These are phyloP conservation scores for Hirsutella rhossiliensis DNA, from an alignment of 2,329 filamentous ascomycete species.

Conservation along the genomic window DNA sequence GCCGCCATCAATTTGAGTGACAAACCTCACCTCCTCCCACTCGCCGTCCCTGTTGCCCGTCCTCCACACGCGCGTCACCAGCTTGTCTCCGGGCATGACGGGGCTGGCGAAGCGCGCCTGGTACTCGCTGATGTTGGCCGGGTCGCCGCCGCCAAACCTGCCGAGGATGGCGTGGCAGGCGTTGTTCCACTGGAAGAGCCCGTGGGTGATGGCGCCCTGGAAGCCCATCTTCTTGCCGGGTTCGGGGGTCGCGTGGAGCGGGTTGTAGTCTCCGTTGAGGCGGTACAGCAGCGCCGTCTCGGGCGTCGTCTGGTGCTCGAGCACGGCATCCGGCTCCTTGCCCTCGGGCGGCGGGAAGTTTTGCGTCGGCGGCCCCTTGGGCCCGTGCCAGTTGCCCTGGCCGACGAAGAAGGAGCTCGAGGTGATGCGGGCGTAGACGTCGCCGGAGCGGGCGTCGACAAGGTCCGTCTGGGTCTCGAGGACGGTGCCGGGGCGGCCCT, in stretches of 20 bases:
- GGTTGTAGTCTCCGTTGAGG: slow-evolving; percentile 91
- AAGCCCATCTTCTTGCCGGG: slow-evolving; percentile 85
- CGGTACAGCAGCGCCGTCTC: slow-evolving; percentile 71
- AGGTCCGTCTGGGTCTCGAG: slow-evolving; percentile 69
- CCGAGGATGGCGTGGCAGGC: slow-evolving; percentile 63
- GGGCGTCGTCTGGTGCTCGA: slow-evolving; percentile 56
- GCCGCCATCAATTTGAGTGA: slow-evolving; percentile 63
- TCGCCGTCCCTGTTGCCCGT: slow-evolving; percentile 52
- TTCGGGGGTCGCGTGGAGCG: slow-evolving; percentile 76
- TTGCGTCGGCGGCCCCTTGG: slow-evolving; percentile 71
- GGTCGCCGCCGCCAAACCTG: slow-evolving; percentile 62
- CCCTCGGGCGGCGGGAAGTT: slow-evolving; percentile 68
- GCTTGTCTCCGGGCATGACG: slow-evolving; percentile 71
- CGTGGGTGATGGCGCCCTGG: slow-evolving; percentile 79
- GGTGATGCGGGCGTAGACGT: slow-evolving; percentile 58
- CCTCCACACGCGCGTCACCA: slow-evolving; percentile 72
- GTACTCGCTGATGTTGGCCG: slow-evolving; percentile 75
- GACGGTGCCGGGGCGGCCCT: slow-evolving; percentile 72
- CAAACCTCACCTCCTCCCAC: slow-evolving; percentile 76
- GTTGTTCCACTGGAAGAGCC: slow-evolving; percentile 78
- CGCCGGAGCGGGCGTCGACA: slow-evolving; percentile 55
- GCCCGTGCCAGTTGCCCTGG: slow-evolving; percentile 75
- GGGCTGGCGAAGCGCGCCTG: slow-evolving; percentile 80
- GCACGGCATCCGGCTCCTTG: slow-evolving; percentile 59
- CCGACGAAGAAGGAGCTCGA: slow-evolving; percentile 69